Percentiles rank a stretch among this genome's conserved stretches.
Conservation (phyloP, 2,329 filamentous ascomycete genomes). For the Didymella sp. region DNA sequence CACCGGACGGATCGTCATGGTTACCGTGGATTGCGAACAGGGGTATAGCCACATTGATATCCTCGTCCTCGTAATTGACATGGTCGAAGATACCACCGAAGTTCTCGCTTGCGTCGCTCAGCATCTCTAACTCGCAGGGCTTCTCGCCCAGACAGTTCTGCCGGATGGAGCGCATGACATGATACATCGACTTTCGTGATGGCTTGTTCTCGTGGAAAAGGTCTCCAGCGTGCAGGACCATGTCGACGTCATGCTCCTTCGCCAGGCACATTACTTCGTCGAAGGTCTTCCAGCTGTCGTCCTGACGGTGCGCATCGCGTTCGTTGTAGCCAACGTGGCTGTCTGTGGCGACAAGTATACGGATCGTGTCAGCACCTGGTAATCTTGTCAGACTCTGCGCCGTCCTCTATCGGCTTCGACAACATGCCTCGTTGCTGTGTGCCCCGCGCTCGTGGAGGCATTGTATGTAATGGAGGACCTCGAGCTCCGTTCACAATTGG, state of each 20-base stretch:
- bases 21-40: conserved; percentile 99
- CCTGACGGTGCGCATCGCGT: conserved; percentile 89
- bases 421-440: conserved; percentile 39
- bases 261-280: conserved; percentile 94
- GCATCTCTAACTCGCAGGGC: conserved; percentile 91
- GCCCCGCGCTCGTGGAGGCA: conserved; percentile 39
- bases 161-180: conserved; percentile 93
- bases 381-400: conserved; percentile 17
- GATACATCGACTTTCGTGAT: conserved; percentile 92
- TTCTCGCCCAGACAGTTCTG: conserved; percentile 96
- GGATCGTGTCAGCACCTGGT: conserved; percentile 79
- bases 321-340: conserved; percentile 98
- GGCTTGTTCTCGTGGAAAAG: conserved; percentile 99
- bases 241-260: conserved; percentile 88
- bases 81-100: conserved; percentile 89
- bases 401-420: neutral
- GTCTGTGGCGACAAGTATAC: conserved; percentile 91
- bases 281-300: conserved; percentile 96
- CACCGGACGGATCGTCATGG: conserved; percentile 96
- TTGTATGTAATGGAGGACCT: conserved; percentile 13
- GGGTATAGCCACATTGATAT: conserved; percentile 96
- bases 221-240: conserved; percentile 94
- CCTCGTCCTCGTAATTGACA: conserved; percentile 96
- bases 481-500: neutral
- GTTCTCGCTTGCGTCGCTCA: conserved; percentile 90